Evolutionary conservation across 202 grass and related monocot species (phyloP), one percentile per base, ranked within the genome.

Genomic region (Schoenoplectus triqueter): DNA sequence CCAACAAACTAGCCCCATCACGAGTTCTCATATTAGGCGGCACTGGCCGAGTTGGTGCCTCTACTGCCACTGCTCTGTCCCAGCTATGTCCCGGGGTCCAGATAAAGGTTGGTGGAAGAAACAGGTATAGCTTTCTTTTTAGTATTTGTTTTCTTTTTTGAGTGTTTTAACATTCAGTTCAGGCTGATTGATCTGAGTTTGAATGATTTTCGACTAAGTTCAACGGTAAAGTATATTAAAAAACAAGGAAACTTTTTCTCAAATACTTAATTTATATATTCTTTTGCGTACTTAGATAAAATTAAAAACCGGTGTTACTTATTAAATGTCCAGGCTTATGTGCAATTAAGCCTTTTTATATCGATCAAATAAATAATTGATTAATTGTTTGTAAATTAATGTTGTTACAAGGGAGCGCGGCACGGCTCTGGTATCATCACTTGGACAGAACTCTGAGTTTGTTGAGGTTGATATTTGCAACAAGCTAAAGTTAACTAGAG

Each of bases 41-140:
- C 83, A 88, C 94, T 44, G 94, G 94, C n/a, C 89, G 92, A 47
- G 92, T 97, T 56, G 92, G 94, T 2, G 85, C 90, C 10, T 94
- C 94, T 69, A 92, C 89, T 19, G 92, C 90, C 54, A 51, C 84
- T 67, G 92, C 90, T 52, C 90, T 97, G 62, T 91, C 90, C 42
- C 87, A 87, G 9, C 94, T 94, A 75, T 84, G 88, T 18, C 94
- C 94, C 19, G 89, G 90, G 59, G 77, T 94, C 15, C 85, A 14
- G 82, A 73, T 94, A 71, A 66, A 87, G 80, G n/a, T 94, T 64
- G 94, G 74, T 3, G 94, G 87, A 72, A 89, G 90, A 82, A 97
- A 97, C 85, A 49, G 88, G 94, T 93, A 15, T 10, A 4, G 2
- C 19, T 31, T 44, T 50, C 0, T 20, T 19, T 41, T 15, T 15